Evolutionary conservation across 108 stramenopile genomes (phyloP).

Genomic region (Cylindrotheca fusiformis): DNA sequence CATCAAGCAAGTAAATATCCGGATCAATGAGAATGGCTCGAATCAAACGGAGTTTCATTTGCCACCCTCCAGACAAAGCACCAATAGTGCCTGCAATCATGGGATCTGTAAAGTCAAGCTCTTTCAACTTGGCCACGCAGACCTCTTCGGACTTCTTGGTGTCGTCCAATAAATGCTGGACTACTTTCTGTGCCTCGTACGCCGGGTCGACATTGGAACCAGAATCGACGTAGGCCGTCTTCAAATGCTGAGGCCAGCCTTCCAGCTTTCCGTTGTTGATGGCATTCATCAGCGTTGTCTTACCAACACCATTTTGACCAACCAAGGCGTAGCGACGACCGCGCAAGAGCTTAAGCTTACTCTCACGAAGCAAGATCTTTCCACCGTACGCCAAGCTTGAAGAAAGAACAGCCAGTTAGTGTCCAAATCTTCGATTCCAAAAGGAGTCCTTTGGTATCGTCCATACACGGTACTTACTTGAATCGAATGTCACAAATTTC

Average conservation of each 20-base stretch:
- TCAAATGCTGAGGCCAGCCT: slow-evolving; percentile 91
- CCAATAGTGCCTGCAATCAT: slow-evolving; percentile 91
- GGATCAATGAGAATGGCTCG: slow-evolving; percentile 80
- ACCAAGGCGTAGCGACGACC: slow-evolving; percentile 96
- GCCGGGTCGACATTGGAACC: slow-evolving; percentile 90
- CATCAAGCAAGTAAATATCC: slow-evolving; percentile 93
- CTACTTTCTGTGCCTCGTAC: slow-evolving; percentile 73
- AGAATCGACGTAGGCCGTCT: slow-evolving; percentile 94
- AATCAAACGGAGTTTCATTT: slow-evolving; percentile 90
- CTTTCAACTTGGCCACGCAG: slow-evolving; percentile 66
- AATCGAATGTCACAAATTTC: slow-evolving; percentile 91
- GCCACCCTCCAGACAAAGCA: slow-evolving; percentile 95
- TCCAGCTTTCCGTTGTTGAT: slow-evolving; percentile 96
- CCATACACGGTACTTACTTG: slow-evolving; percentile 38
- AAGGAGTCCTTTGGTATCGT: too few relatives aligned
- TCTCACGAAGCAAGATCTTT: slow-evolving; percentile 96
- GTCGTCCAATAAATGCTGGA: slow-evolving; percentile 45
- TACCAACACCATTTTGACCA: slow-evolving; percentile 96
- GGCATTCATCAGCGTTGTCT: slow-evolving; percentile 97
- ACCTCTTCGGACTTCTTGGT: slow-evolving; percentile 65
- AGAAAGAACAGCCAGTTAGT: background rate
- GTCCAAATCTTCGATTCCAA: too few relatives aligned
- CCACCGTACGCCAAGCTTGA: slow-evolving; percentile 95
- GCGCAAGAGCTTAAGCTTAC: slow-evolving; percentile 89
- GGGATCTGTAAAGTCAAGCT: slow-evolving; percentile 82